A percentile compares a stretch with the other conserved stretches of the same genome.
These are phyloP conservation scores for Hypoxylon cercidicola DNA, from an alignment of 495 filamentous ascomycete genomes.

Conservation along the genomic window DNA sequence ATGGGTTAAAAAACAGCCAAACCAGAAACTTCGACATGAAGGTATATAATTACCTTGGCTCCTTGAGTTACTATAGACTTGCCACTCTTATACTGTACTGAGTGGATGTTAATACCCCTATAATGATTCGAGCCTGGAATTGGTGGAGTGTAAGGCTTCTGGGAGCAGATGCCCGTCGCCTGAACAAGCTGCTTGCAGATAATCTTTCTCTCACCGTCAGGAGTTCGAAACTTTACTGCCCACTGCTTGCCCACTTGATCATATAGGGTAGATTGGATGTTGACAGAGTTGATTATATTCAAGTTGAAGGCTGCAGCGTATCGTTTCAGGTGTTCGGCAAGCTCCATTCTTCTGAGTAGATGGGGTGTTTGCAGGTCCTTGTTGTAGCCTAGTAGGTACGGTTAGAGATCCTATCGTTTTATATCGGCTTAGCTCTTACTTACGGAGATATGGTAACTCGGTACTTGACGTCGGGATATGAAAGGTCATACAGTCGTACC, in stretches of 20 bases:
- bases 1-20: too few species aligned
- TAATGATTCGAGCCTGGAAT: constrained; percentile 33
- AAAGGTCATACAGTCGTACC: constrained; percentile 49
- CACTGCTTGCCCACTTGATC: constrained; percentile 33
- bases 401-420: constrained; percentile 4
- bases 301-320: constrained; percentile 43
- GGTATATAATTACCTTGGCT: constrained; percentile 14
- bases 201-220: constrained; percentile 12
- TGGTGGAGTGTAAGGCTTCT: constrained; percentile 39
- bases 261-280: constrained; percentile 41
- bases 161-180: constrained; percentile 45
- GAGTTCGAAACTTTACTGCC: constrained; percentile 32
- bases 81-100: constrained; percentile 35
- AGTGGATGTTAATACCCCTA: constrained; percentile 45
- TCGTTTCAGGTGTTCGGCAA: constrained; percentile 43
- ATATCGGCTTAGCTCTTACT: background rate
- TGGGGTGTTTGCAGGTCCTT: constrained; percentile 23
- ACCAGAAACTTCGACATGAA: too few species aligned
- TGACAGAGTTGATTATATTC: constrained; percentile 44
- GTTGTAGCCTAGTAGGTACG: constrained; percentile 31
- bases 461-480: constrained; percentile 45
- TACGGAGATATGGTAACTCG: constrained; percentile 44
- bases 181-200: constrained; percentile 47
- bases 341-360: constrained; percentile 37
- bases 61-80: constrained; percentile 18